Percentiles rank a stretch among this genome's conserved stretches.
phyloP scores from a whole-genome alignment of 2,329 filamentous ascomycete species.

The Calonectria crousiana region DNA sequence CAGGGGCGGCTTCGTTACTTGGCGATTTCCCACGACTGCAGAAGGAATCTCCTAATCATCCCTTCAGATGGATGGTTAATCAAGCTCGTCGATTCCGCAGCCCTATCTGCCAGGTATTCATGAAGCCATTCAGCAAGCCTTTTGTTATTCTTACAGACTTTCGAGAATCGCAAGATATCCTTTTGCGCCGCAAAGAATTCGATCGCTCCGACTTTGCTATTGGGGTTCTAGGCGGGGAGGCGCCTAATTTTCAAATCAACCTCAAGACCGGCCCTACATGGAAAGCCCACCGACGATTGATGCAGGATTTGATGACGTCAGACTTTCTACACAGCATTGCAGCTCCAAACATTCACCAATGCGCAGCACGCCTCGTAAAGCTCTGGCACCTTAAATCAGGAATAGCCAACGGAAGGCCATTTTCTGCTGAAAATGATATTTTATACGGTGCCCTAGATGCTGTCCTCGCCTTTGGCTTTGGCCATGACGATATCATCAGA shows the following conservation, averaged over 20 bases:
- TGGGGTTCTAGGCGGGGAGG: not conserved
- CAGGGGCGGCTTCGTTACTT: not conserved
- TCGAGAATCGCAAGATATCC: not conserved
- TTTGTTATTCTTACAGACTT: not conserved
- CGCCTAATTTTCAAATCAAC: not conserved
- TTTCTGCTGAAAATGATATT: not conserved
- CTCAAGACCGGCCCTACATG: not conserved
- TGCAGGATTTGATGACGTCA: not conserved
- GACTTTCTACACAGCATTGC: not conserved
- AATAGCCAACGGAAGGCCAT: not conserved
- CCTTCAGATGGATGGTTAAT: not conserved
- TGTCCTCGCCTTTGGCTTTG: not conserved
- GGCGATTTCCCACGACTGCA: not conserved
- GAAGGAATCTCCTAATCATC: not conserved
- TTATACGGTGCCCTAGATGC: not conserved
- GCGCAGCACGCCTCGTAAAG: not conserved
- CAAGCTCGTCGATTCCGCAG: not conserved
- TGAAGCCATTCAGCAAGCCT: not conserved
- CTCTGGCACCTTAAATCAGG: not conserved
- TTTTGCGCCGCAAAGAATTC: not conserved
- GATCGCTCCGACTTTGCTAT: not conserved
- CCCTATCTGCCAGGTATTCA: not conserved
- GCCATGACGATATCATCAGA: not conserved
- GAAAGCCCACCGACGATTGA: not conserved
- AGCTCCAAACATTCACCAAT: not conserved